Evolutionary conservation across 495 filamentous ascomycete genomes (phyloP), one percentile per base, ranked within the genome.

Genomic region (Penicillium manginii): DNA sequence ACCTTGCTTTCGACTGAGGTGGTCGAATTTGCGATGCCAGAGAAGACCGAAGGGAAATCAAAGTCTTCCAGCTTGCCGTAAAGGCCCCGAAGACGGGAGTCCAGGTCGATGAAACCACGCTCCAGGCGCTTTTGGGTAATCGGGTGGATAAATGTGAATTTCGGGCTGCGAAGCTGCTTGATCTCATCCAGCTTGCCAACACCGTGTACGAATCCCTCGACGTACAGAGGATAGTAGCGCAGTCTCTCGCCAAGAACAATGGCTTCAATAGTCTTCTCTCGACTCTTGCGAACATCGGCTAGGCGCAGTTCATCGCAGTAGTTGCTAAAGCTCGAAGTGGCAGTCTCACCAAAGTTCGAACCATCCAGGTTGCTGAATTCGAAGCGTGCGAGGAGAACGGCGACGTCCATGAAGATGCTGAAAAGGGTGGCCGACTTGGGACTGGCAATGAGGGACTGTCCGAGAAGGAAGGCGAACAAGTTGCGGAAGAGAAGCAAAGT

Each of bases 151-250:
- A 89, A 74, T 18, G 79, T 72, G 61, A 83, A 91, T 39, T 92
- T 85, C 1, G 87, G 83, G 60, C 84, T 88, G 19, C 85, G 81
- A 37, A 93, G 72, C 21, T 84, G 81, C 43, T 85, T 79, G 40
- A 98, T 75, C 39, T 86, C 84, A 9, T 91, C 86, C 64, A 92
- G 89, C 70, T 94, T 94, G 23, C 94, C 94, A 14, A 91, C 92
- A n/a, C 87, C 91, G 71, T 98, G 94, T 9, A 92, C 81, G 64
- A 96, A 98, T 6, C 88, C 92, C 66, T 97, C 92, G 57, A 90
- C 88, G 66, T 94, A 98, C 11, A 98, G 82, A 15, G 84, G 80
- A 69, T 85, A 87, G 49, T 85, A 96, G 35, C 86, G 85, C 84
- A 98, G 89, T 12, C 84, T 80, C 75, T 98, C 94, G 32, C 90